phyloP scores from a whole-genome alignment of 805 yeast species.

The Candida montana region DNA sequence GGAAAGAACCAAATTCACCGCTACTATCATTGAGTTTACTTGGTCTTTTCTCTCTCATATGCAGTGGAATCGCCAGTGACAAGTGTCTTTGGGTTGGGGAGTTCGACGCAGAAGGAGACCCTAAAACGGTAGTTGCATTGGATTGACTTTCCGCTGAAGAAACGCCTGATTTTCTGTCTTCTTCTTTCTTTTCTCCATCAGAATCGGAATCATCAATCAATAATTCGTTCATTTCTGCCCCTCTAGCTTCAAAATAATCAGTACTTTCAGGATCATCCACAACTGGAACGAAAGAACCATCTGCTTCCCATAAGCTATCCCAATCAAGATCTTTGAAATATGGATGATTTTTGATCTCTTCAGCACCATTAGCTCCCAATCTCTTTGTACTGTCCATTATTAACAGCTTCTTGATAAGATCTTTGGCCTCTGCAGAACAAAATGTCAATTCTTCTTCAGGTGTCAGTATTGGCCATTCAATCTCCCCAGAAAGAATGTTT shows the following conservation, averaged over 20 bases:
- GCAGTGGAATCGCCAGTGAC: slow-evolving; percentile 48
- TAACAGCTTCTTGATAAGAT: slow-evolving; percentile 61
- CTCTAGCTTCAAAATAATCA: slow-evolving; percentile 86
- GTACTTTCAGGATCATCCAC: slow-evolving; percentile 80
- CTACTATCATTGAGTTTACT: slow-evolving; percentile 59
- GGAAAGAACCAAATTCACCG: slow-evolving; percentile 86
- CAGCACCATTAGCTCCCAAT: slow-evolving; percentile 73
- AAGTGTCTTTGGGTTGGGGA: slow-evolving; percentile 33
- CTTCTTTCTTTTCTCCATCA: slow-evolving; percentile 26
- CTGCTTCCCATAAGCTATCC: slow-evolving; percentile 63
- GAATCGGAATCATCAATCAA: slow-evolving; percentile 36
- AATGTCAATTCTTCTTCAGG: slow-evolving; percentile 47
- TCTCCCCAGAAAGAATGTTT: slow-evolving; percentile 66
- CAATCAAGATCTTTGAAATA: slow-evolving; percentile 73
- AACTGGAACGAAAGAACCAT: slow-evolving; percentile 79
- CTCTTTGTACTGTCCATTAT: slow-evolving; percentile 59
- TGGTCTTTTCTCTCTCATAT: slow-evolving; percentile 65
- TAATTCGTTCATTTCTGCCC: slow-evolving; percentile 69
- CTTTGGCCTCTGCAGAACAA: slow-evolving; percentile 66
- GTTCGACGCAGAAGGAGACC: slow-evolving; percentile 26
- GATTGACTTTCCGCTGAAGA: slow-evolving; percentile 7
- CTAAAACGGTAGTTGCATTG: slow-evolving; percentile 18
- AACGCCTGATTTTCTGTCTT: background rate
- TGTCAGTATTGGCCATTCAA: slow-evolving; percentile 78
- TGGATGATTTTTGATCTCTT: slow-evolving; percentile 74